Base-by-base conservation (phyloP, 1,284 basidiomycete species). In the Omphalotus olearius region DNA sequence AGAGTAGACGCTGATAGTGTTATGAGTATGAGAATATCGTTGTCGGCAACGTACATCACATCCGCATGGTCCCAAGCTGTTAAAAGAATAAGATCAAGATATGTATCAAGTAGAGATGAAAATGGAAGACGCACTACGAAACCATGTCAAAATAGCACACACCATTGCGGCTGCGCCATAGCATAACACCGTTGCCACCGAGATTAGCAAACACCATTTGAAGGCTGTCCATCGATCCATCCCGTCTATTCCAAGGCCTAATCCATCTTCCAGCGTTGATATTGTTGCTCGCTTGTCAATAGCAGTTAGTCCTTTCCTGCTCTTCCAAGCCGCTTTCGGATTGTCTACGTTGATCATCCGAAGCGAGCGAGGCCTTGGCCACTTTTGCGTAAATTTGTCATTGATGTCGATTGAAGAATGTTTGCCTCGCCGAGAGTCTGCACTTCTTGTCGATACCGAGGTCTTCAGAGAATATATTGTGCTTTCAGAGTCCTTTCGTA, bases 1-100 rank as follows among this genome's bases (percentile, higher is more conserved):
- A 83, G 72, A 57, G 88, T 69, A 4, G 76, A 70, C 18, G 74
- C 67, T 3, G 81, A 73, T 51, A 85, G 67, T 2, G 85, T 89
- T 53, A 84, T 77, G 52, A 89, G 77, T 39, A 80, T 65, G 47
- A 85, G 72, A 42, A 83, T 67, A 59, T 83, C 79, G 56, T 72
- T 69, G 62, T 83, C 77, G 1, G 78, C 74, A 54, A 80, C 73
- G 53, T 68, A 67, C 68, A 80, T 75, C 14, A 82, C 75, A 47
- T 77, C 76, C 10, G 82, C 75, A 23, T 72, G 66, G 6, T 67
- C 61, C 76, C 76, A 80, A 6, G 74, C 79, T 81, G 55, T 16
- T 48, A 5, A 26, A 6, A 13, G 56, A 23, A 25, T 42, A 57
- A 50, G 35, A 47, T 53, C 25, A 47, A 20, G 14, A 6, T 47